Evolutionary conservation across 169 alveolate genomes (phyloP).

Genomic region (Plasmodium coatneyi): DNA sequence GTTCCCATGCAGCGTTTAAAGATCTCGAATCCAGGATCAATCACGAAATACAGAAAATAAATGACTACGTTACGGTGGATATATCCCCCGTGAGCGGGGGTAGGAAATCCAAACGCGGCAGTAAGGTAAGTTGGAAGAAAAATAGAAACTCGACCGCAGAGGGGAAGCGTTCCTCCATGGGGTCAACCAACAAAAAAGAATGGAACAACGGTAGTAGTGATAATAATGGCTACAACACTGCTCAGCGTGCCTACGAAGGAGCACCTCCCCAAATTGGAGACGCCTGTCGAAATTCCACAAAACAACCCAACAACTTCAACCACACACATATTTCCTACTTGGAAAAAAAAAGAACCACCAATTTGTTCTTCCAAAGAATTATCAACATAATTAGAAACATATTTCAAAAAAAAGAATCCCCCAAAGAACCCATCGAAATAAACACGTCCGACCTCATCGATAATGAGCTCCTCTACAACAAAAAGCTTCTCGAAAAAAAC

Average conservation of each 20-base stretch:
- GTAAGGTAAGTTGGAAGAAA: not conserved
- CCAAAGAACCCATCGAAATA: constrained; percentile 46
- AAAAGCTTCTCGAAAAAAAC: constrained; percentile 56
- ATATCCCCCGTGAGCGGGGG: not conserved
- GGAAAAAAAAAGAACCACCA: constrained; percentile 53
- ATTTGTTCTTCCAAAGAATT: constrained; percentile 34
- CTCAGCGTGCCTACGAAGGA: not conserved
- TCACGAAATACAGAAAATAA: constrained; percentile 15
- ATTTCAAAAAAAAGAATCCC: constrained; percentile 25
- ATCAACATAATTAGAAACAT: not conserved
- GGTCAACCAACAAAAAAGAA: not conserved
- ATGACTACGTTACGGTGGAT: constrained; percentile 28
- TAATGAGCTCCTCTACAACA: constrained; percentile 39
- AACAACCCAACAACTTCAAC: not conserved
- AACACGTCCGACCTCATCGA: constrained; percentile 18
- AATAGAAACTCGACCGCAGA: not conserved
- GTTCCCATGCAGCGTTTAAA: not conserved
- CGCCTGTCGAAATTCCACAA: not conserved
- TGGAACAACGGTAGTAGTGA: not conserved
- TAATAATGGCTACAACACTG: not conserved
- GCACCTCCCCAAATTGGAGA: not conserved
- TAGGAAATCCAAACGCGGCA: not conserved
- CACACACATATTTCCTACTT: constrained; percentile 28
- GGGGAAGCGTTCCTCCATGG: not conserved
- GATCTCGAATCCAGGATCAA: constrained; percentile 17